Conservation (phyloP, 345 rosid genomes). For the Brassica carinata region DNA sequence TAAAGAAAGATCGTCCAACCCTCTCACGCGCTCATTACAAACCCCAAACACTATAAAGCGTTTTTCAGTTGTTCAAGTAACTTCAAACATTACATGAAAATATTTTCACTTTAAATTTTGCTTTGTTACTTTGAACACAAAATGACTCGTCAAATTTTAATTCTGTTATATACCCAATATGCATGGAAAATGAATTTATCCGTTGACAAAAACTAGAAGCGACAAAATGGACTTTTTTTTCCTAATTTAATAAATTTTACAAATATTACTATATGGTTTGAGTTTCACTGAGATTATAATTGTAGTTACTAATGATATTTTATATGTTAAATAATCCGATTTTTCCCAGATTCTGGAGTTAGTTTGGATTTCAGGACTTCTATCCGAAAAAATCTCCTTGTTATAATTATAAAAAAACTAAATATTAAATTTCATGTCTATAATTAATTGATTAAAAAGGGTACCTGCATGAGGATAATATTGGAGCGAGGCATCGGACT, state of each 20-base stretch:
- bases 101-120: background rate
- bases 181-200: slow-evolving; percentile 25
- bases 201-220: slow-evolving; percentile 32
- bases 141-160: background rate
- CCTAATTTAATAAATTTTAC: background rate
- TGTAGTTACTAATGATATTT: background rate
- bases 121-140: background rate
- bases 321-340: background rate
- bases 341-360: background rate
- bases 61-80: slow-evolving; percentile 25
- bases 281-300: background rate
- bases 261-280: background rate
- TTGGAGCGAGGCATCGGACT: slow-evolving; percentile 38
- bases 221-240: slow-evolving; percentile 25
- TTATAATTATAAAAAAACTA: background rate
- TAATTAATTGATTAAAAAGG: background rate
- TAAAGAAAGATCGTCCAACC: background rate
- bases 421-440: background rate
- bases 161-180: background rate
- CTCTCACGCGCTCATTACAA: slow-evolving; percentile 28
- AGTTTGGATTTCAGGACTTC: background rate
- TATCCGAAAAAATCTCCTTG: background rate
- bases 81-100: slow-evolving; percentile 7
- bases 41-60: background rate
- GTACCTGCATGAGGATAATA: slow-evolving; percentile 70